Base-by-base conservation (phyloP, 1,284 basidiomycete species). In the Malassezia vespertilionis region DNA sequence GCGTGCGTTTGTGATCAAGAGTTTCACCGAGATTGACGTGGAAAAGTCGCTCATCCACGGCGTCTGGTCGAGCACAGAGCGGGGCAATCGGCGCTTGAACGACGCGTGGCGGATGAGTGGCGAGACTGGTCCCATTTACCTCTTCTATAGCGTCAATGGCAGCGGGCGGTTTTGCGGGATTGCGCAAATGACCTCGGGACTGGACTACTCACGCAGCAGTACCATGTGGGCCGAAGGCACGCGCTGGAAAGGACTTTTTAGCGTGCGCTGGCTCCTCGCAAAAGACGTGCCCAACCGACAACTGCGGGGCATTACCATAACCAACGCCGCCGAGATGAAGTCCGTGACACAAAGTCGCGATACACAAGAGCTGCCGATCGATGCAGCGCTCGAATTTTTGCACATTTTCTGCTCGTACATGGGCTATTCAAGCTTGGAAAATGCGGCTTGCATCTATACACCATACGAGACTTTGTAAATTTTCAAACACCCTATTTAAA, bases 61-160 rank as follows among this genome's bases (percentile, higher is more conserved):
- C 38, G 66, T 70, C 33, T 70, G 67, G 67, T 63, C 67, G 0
- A 63, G 60, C 14, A 70, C 67, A n/a, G 63, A 67, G 26, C 66
- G 67, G 44, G 67, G 67, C 37, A 70, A 70, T 44, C 53, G 58
- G 35, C 56, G 67, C 2, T 54, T 70, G 39, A 61, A 70, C 49
- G 50, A 52, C 20, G 63, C 63, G 12, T 65, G 57, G 44, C 44
- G 45, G n/a, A 50, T 55, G 26, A 53, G 45, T 32, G 46, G 43
- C 7, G 30, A 39, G 5, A 10, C 15, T 9, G 63, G 61, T 5
- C 63, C 63, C 15, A 61, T 70, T 51, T 68, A 65, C 36, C 60
- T 70, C 22, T 70, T 70, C 57, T 70, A 61, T 46, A 61, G 58
- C 0, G 65, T 70, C 40, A 70, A 70, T 31, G 67, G 62, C 4